Base-by-base conservation (phyloP, 768 basidiomycete genomes). In the Cubamyces lactineus region DNA sequence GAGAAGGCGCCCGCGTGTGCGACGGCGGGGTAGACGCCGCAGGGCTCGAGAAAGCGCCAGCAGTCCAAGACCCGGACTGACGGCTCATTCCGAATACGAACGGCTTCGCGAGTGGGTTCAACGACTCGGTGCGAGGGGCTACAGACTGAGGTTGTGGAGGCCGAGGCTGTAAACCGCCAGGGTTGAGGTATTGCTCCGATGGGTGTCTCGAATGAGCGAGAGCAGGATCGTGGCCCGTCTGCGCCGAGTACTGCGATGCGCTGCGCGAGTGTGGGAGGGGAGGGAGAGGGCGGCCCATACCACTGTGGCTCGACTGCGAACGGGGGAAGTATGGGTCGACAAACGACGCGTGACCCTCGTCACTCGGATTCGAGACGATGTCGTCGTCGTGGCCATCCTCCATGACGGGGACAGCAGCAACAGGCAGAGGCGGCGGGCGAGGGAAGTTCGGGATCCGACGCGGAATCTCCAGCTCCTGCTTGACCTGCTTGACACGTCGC, bases 281-380 rank as follows among this genome's bases (percentile, higher is more conserved):
- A 15, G 86, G 86, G 6, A 85, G 78, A 39, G 84, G 86, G 17
- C 83, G 84, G 21, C 76, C 76, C 39, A 76, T 71, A 28, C 76
- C 75, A 43, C 74, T 77, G n/a, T 74, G 72, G 41, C 77, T 77
- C 12, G 84, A 82, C 1, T 77, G 75, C 5, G 80, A 79, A 1
- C 79, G 76, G 8, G 81, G 59, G 57, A 66, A 67, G 51, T 66
- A 64, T 2, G 57, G 57, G 26, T 62, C 53, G 19, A 53, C 48
- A 17, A 55, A 58, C 12, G 56, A 60, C 30, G 24, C 65, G 24
- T 65, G 57, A 19, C 82, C 86, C 69, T 94, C 92, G 62, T 94
- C 92, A 67, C 91, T 92, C 1, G 92, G 92, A 73, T 94, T 94
- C 38, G 92, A 94, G 28, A 92, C 84, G 64, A 92, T 78, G 66